A percentile compares a stretch with the other conserved stretches of the same genome.
phyloP scores from a whole-genome alignment of 768 basidiomycete genomes.

The Russula emetica region DNA sequence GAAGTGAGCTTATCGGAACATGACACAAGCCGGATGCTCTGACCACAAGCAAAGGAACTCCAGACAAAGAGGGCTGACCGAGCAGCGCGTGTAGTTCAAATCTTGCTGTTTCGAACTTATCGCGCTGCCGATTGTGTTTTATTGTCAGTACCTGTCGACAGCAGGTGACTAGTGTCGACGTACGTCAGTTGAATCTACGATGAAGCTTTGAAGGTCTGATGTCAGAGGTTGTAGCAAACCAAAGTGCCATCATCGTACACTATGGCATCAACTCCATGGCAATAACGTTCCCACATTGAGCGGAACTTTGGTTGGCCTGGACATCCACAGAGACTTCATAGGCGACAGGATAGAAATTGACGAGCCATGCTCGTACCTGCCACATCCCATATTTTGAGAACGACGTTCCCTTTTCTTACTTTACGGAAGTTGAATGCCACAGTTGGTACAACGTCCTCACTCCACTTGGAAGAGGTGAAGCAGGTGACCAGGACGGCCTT shows the following conservation, averaged over 20 bases:
- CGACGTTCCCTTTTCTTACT: slow-evolving; percentile 84
- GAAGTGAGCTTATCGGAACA: not conserved
- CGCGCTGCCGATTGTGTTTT: slow-evolving; percentile 45
- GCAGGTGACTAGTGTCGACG: slow-evolving; percentile 32
- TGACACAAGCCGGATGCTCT: slow-evolving; percentile 32
- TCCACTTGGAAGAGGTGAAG: slow-evolving; percentile 54
- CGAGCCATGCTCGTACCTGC: slow-evolving; percentile 52
- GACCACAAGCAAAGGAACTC: slow-evolving; percentile 81
- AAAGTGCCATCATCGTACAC: slow-evolving; percentile 50
- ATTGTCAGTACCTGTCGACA: slow-evolving; percentile 8
- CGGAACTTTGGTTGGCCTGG: slow-evolving; percentile 88
- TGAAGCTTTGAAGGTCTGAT: slow-evolving; percentile 53
- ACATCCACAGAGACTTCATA: slow-evolving; percentile 1
- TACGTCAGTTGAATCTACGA: slow-evolving; percentile 90
- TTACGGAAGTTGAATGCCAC: slow-evolving; percentile 91
- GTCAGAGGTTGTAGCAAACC: not conserved
- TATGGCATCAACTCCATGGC: slow-evolving; percentile 87
- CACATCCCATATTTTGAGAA: slow-evolving; percentile 93
- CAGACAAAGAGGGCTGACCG: slow-evolving; percentile 55
- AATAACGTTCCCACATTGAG: slow-evolving; percentile 95
- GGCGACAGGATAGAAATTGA: not conserved
- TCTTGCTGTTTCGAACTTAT: slow-evolving; percentile 76
- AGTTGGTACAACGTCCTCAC: slow-evolving; percentile 94
- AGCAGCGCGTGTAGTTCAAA: slow-evolving; percentile 83
- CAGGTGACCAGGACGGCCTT: not conserved